Percentiles rank a stretch among this genome's conserved stretches.
Conservation (phyloP, 106 monocot species). For the Ottelia alismoides region DNA sequence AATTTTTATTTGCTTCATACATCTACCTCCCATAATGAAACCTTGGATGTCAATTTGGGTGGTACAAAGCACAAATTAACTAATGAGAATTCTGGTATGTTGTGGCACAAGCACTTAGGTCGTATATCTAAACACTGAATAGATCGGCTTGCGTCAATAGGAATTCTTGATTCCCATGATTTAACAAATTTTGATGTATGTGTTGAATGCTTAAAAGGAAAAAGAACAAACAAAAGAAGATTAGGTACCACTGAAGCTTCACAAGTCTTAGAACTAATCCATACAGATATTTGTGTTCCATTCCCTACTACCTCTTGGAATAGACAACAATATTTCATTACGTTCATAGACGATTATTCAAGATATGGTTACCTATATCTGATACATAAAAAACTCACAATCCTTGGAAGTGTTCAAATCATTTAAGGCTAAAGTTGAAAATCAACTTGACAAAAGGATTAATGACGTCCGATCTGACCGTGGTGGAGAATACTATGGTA, state of each 20-base stretch:
- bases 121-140: slow-evolving; percentile 11
- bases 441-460: slow-evolving; percentile 8
- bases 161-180: slow-evolving; percentile 1
- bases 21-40: slow-evolving; percentile 1
- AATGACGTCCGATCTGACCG: slow-evolving; percentile 1
- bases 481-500: slow-evolving; percentile 1
- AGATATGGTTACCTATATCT: slow-evolving; percentile 3
- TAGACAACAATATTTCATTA: slow-evolving; percentile 11
- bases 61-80: slow-evolving; percentile 1
- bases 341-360: slow-evolving; percentile 11
- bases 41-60: neutral
- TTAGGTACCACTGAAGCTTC: neutral
- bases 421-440: slow-evolving; percentile 8
- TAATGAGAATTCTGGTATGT: slow-evolving; percentile 3
- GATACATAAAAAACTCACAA: slow-evolving; percentile 2
- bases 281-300: slow-evolving; percentile 11
- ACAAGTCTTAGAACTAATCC: slow-evolving; percentile 5
- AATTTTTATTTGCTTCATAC: slow-evolving; percentile 4
- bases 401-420: slow-evolving; percentile 3
- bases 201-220: slow-evolving; percentile 5
- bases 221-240: slow-evolving; percentile 4
- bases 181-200: neutral
- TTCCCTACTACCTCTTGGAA: slow-evolving; percentile 5
- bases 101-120: slow-evolving; percentile 8
- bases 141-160: neutral